Percentiles rank a stretch among this genome's conserved stretches.
phyloP scores from a whole-genome alignment of 2,329 filamentous ascomycete genomes.

The Nigrograna mackinnonii region DNA sequence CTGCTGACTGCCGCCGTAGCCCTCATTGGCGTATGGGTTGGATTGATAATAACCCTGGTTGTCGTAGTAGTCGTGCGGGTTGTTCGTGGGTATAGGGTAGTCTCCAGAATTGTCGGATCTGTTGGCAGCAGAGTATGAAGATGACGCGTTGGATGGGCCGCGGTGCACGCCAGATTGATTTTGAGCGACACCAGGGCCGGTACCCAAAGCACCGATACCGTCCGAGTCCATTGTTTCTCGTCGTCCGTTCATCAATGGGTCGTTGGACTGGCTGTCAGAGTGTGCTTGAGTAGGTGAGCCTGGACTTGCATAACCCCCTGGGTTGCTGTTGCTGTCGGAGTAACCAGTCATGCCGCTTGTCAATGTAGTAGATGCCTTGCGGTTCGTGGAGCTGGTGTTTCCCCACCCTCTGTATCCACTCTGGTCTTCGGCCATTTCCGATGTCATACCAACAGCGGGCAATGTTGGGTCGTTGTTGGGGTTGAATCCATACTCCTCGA shows the following conservation, averaged over 20 bases:
- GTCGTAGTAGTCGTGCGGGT: slow-evolving; percentile 57
- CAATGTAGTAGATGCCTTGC: slow-evolving; percentile 87
- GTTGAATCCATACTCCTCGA: slow-evolving; percentile 96
- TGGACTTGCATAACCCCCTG: slow-evolving; percentile 54
- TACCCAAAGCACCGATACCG: slow-evolving; percentile 79
- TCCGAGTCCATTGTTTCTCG: slow-evolving; percentile 69
- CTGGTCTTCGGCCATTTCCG: slow-evolving; percentile 75
- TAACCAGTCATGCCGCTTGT: slow-evolving; percentile 70
- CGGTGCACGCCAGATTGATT: slow-evolving; percentile 74
- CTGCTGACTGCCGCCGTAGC: slow-evolving; percentile 60
- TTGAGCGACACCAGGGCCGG: slow-evolving; percentile 64
- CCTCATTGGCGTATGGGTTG: slow-evolving; percentile 59
- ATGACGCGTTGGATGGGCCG: slow-evolving; percentile 93
- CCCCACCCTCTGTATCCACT: slow-evolving; percentile 95
- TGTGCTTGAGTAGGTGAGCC: slow-evolving; percentile 67
- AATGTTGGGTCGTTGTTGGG: slow-evolving; percentile 93
- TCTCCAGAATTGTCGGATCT: slow-evolving; percentile 69
- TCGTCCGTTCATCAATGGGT: slow-evolving; percentile 60
- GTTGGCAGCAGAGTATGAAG: slow-evolving; percentile 83
- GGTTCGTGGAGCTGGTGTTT: slow-evolving; percentile 68
- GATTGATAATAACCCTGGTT: slow-evolving; percentile 60
- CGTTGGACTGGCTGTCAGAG: slow-evolving; percentile 72
- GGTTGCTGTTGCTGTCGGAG: slow-evolving; percentile 69
- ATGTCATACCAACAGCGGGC: slow-evolving; percentile 59
- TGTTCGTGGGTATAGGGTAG: slow-evolving; percentile 51